Conservation (phyloP, 2,329 filamentous ascomycete genomes). For the Ceratocystis cubensis region DNA sequence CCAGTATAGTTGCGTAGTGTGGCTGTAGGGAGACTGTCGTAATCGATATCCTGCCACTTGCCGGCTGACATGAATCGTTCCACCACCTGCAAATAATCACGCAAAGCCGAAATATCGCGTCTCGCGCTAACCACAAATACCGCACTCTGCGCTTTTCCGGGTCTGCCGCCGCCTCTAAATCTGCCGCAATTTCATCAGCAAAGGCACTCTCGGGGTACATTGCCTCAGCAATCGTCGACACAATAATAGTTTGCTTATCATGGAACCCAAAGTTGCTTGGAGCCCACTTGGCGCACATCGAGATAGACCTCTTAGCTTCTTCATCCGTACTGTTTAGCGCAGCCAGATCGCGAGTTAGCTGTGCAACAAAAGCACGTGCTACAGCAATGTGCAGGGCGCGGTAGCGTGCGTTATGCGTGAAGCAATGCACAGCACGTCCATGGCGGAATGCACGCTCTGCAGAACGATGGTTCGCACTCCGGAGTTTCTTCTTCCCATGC, state of each 20-base stretch:
- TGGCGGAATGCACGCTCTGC: constrained; percentile 30
- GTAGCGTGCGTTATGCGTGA: constrained; percentile 36
- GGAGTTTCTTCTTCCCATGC: background rate
- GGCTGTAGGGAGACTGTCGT: constrained; percentile 30
- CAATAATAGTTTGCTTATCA: constrained; percentile 45
- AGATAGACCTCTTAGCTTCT: constrained; percentile 35
- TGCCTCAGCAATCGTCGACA: constrained; percentile 45
- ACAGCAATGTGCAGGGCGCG: constrained; percentile 40
- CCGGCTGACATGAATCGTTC: constrained; percentile 39
- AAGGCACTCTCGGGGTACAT: constrained; percentile 32
- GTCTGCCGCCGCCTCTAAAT: constrained; percentile 23
- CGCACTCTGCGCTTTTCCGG: constrained; percentile 27
- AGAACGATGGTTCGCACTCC: background rate
- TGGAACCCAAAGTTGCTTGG: constrained; percentile 43
- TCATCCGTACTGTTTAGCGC: constrained; percentile 32
- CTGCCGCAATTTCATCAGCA: constrained; percentile 27
- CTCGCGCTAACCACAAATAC: constrained; percentile 42
- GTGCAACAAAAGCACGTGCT: constrained; percentile 44
- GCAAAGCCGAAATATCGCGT: constrained; percentile 41
- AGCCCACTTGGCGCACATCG: constrained; percentile 49
- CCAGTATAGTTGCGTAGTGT: constrained; percentile 17
- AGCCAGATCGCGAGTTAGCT: constrained; percentile 37
- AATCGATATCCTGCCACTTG: constrained; percentile 39
- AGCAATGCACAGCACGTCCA: constrained; percentile 30
- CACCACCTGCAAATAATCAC: constrained; percentile 40